phyloP scores from a whole-genome alignment of 2,329 filamentous ascomycete species.

The Nemania serpens region DNA sequence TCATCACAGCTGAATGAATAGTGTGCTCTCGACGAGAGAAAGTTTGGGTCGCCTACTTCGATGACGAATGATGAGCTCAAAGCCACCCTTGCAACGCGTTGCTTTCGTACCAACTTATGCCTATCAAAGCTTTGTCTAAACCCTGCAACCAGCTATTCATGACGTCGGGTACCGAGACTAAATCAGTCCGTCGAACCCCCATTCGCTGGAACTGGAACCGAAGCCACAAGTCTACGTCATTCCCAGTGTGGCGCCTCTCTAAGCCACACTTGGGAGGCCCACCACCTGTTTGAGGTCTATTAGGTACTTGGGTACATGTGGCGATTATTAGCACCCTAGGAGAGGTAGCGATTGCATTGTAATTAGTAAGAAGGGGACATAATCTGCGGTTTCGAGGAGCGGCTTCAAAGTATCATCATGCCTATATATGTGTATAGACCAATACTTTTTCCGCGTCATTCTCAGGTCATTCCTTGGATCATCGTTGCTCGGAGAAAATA shows the following conservation, averaged over 20 bases:
- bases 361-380: too few species aligned
- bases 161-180: constrained; percentile 29
- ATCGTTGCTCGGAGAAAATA: too few species aligned
- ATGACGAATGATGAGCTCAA: constrained; percentile 26
- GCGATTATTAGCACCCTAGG: too few species aligned
- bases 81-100: constrained; percentile 14
- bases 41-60: constrained; percentile 1
- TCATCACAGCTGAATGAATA: background rate
- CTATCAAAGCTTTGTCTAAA: background rate
- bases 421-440: too few species aligned
- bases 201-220: constrained; percentile 13
- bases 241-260: background rate
- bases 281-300: background rate
- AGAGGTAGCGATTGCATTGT: too few species aligned
- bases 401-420: too few species aligned
- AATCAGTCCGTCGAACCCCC: constrained; percentile 21
- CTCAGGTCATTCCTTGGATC: too few species aligned
- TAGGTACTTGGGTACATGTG: too few species aligned
- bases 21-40: background rate
- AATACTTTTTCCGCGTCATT: too few species aligned
- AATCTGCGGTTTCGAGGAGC: too few species aligned
- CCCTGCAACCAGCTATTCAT: constrained; percentile 21
- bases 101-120: background rate
- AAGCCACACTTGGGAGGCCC: background rate
- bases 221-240: constrained; percentile 28